Conservation (phyloP, 83 land plant species). For the Thuja plicata region DNA sequence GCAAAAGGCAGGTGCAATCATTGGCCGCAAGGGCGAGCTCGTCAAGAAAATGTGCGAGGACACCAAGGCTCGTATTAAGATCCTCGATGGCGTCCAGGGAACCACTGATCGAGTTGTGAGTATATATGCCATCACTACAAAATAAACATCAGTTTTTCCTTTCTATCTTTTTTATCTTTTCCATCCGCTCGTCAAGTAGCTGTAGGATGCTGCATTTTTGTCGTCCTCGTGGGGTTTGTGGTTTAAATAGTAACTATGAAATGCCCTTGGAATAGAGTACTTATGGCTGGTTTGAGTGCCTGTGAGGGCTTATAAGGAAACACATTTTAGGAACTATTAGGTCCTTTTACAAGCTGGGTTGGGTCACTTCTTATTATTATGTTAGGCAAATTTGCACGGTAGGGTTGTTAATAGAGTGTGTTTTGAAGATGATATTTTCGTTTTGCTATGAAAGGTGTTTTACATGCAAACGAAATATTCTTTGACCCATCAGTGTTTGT, state of each 20-base stretch:
- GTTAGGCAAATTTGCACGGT: not conserved
- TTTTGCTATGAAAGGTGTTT: not conserved
- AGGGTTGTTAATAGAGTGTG: not conserved
- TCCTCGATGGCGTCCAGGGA: conserved; percentile 57
- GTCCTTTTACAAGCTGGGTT: no score
- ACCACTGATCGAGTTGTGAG: conserved; percentile 65
- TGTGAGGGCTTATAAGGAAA: not conserved
- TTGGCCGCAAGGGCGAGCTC: conserved; percentile 74
- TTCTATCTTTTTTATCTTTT: not conserved
- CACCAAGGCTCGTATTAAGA: conserved; percentile 55
- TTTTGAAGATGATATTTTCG: not conserved
- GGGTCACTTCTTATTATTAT: no score
- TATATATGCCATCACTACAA: not conserved
- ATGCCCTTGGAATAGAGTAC: not conserved
- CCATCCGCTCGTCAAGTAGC: not conserved
- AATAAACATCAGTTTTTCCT: not conserved
- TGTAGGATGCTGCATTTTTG: not conserved
- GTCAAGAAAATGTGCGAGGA: conserved; percentile 81
- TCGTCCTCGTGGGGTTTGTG: not conserved
- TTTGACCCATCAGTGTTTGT: not conserved
- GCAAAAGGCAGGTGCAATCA: conserved; percentile 62
- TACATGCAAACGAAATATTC: not conserved
- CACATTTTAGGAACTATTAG: not conserved
- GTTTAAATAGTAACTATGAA: not conserved
- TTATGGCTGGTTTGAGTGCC: not conserved